Evolutionary conservation across 495 filamentous ascomycete species (phyloP).

Genomic region (Astrocystis sublimbata): DNA sequence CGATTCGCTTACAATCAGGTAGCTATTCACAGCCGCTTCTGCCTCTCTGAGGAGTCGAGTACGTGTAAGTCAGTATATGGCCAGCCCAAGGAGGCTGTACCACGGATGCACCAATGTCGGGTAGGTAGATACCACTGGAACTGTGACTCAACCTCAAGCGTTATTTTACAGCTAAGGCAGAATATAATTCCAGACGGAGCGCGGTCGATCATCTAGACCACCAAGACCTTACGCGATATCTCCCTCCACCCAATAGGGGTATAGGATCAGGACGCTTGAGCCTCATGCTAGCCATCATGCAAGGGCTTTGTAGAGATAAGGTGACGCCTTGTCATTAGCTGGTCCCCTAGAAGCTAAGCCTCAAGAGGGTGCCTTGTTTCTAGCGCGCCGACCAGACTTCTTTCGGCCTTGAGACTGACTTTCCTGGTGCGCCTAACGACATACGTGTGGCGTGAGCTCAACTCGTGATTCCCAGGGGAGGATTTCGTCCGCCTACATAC

Average conservation of each 20-base stretch:
- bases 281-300: not conserved
- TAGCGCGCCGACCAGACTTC: not conserved
- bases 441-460: not conserved
- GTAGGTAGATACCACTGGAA: too few relatives aligned
- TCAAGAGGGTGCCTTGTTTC: not conserved
- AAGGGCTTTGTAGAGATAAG: constrained; percentile 5
- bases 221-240: not conserved
- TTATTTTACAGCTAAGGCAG: not conserved
- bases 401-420: not conserved
- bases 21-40: not conserved
- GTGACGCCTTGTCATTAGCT: constrained; percentile 6
- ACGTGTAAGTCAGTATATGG: too few relatives aligned
- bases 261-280: not conserved
- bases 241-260: not conserved
- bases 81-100: not conserved
- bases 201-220: not conserved
- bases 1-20: not conserved
- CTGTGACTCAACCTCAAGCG: not conserved
- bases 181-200: not conserved
- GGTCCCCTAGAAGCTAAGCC: not conserved
- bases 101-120: too few relatives aligned
- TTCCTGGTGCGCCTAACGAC: not conserved
- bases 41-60: not conserved
- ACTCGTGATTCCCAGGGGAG: too few relatives aligned
- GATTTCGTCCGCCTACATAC: too few relatives aligned